Evolutionary conservation across 2,329 filamentous ascomycete species (phyloP).

Genomic region (Lithohypha guttulata): DNA sequence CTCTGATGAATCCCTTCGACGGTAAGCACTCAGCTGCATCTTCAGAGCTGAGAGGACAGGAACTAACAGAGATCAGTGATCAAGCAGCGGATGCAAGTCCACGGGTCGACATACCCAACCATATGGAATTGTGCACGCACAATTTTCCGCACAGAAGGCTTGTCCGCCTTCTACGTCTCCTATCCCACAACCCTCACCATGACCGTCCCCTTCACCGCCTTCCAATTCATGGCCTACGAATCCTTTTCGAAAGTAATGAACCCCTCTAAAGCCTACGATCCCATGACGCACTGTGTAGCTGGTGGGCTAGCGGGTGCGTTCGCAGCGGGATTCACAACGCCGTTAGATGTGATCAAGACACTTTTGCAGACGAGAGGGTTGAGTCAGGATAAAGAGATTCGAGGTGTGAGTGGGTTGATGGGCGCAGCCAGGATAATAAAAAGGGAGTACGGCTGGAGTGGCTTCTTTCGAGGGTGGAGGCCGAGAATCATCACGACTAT

Average conservation of each 20-base stretch:
- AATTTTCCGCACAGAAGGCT: conserved; percentile 76
- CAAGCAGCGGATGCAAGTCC: conserved; percentile 98
- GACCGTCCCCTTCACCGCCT: conserved; percentile 94
- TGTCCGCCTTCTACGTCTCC: conserved; percentile 92
- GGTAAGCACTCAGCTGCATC: conserved; percentile 45
- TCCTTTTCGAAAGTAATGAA: conserved; percentile 92
- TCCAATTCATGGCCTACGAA: conserved; percentile 96
- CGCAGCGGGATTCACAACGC: conserved; percentile 86
- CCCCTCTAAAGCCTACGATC: conserved; percentile 67
- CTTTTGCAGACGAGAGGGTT: conserved; percentile 87
- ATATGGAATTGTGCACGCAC: conserved; percentile 78
- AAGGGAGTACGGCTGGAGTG: conserved; percentile 67
- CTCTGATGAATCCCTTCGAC: conserved; percentile 98
- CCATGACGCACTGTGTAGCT: conserved; percentile 83
- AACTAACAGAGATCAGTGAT: too few relatives aligned
- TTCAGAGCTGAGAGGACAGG: conserved; percentile 3
- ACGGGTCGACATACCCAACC: conserved; percentile 84
- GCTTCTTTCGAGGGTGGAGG: conserved; percentile 87
- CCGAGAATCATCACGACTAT: conserved; percentile 91
- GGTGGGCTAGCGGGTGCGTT: conserved; percentile 88
- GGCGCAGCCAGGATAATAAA: conserved; percentile 74
- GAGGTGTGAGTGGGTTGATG: conserved; percentile 71
- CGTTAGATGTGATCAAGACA: conserved; percentile 97
- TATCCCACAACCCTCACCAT: conserved; percentile 97
- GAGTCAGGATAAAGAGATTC: conserved; percentile 66